Base-by-base conservation (phyloP, 2,329 filamentous ascomycete genomes). In the Epichloe coenophiala region DNA sequence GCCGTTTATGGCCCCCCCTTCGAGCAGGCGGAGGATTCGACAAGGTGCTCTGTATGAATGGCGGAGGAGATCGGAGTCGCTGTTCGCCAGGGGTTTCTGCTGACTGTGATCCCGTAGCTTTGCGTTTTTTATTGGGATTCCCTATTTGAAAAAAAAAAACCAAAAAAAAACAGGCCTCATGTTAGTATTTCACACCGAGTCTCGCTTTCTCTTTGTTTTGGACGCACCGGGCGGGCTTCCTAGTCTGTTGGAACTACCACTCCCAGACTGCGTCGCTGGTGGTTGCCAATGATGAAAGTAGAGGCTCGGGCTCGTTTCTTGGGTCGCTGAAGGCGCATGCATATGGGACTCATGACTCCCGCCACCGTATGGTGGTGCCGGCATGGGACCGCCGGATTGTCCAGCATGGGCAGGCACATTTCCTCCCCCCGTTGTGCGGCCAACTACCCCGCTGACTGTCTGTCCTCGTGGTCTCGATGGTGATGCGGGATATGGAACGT, bases 241-340 rank as follows among this genome's bases (percentile, higher is more conserved):
- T 54, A 85, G 84, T 63, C 85, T 82, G 60, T 81, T 80, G 51
- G 77, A 73, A 63, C 75, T 70, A 54, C 74, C 69, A 53, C 77
- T 75, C 56, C 74, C 72, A 17, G 49, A 48, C 66, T 86, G 77
- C 55, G 80, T 77, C 21, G 75, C 77, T 13, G 89, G 89, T 44
- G 89, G 89, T 53, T 91, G 86, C 88, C 89, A 95, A 63, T 95
- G 88, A 62, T 95, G 88, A 64, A 95, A 95, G 66, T 88, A 93
- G 45, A 95, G 86, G 21, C 83, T 85, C 0, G 84, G 81, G 40
- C 85, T 87, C 17, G 80, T 76, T 55, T 81, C 79, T 57, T 84
- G 77, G 59, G 82, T 79, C 53, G 77, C 54, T 33, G 75, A 49
- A 50, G 80, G 75, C 39, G 69, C 73, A 60, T 73, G 77, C 61